Evolutionary conservation across 176 grass and related monocot species (phyloP), one percentile per base, ranked within the genome.

Genomic region (Paspalum vaginatum): DNA sequence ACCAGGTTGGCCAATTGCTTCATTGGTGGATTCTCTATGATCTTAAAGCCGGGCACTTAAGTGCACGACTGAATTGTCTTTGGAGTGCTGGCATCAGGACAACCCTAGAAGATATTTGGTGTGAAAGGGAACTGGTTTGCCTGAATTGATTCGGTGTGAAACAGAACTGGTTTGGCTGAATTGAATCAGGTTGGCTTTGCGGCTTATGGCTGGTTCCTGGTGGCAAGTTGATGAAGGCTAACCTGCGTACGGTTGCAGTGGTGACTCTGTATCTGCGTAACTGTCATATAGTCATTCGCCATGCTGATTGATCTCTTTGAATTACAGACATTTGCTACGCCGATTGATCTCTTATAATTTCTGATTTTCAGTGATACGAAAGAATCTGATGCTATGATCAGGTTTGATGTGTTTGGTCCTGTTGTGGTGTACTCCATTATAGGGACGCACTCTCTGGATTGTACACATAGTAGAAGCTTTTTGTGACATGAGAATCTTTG

Each of bases 1-100:
- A 43, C 51, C 63, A 88, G 80, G 80, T 49, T 83, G 46, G 26
- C 16, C 12, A 65, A 42, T 53, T 51, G 58, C 49, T 4, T 7
- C 9, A 46, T 40, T 78, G 37, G 25, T 78, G 68, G 69, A 45
- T 53, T 43, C 37, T 26, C 76, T 39, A 46, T n/a, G 7, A 37
- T 68, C 42, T 76, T 76, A 54, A 63, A 66, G 60, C 20, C 26
- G 6, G 17, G 20, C 70, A 43, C n/a, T 42, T 5, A 64, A 51
- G 26, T 9, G 18, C 26, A 65, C 1, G 5, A 41, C 20, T 70
- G 46, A 77, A 52, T 4, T 11, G 21, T 13, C 11, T 37, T 11
- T 51, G 9, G 21, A 56, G 20, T 53, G 17, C 61, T 74, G 65
- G n/a, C 54, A 37, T 85, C 6, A 14, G 25, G 7, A 22, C 70